Conservation (phyloP, 495 filamentous ascomycete species). For the Trichoderma gamsii region DNA sequence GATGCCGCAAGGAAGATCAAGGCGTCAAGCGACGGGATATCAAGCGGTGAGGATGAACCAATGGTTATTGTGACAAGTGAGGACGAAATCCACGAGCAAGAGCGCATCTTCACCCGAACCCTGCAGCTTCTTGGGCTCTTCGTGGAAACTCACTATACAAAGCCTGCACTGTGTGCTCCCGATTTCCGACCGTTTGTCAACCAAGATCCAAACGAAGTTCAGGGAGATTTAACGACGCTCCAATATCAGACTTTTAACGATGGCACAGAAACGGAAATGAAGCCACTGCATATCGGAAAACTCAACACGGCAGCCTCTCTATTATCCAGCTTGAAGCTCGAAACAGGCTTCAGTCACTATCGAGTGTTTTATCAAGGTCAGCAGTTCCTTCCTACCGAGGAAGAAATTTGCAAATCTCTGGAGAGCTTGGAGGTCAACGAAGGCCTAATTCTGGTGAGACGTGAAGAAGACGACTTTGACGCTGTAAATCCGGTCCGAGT, state of each 20-base stretch:
- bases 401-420: constrained; percentile 46
- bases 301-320: constrained; percentile 66
- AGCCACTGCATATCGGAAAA: constrained; percentile 54
- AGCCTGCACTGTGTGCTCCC: constrained; percentile 42
- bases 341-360: constrained; percentile 67
- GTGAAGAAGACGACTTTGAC: constrained; percentile 28
- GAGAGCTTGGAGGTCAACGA: constrained; percentile 53
- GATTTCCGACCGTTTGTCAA: constrained; percentile 41
- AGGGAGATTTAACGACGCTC: constrained; percentile 58
- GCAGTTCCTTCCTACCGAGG: constrained; percentile 41
- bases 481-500: constrained; percentile 27
- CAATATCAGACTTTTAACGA: constrained; percentile 70
- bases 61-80: constrained; percentile 45
- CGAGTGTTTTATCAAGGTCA: constrained; percentile 47
- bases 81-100: constrained; percentile 43
- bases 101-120: constrained; percentile 60
- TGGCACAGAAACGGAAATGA: constrained; percentile 48
- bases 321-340: constrained; percentile 53
- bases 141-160: constrained; percentile 39
- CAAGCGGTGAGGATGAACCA: constrained; percentile 40
- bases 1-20: constrained; percentile 59
- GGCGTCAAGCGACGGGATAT: constrained; percentile 33
- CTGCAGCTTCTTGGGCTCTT: constrained; percentile 47
- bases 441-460: constrained; percentile 56
- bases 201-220: constrained; percentile 32